Percentiles rank a stretch among this genome's conserved stretches.
These are phyloP conservation scores for Alternaria gaisen DNA, from an alignment of 2,329 filamentous ascomycete genomes.

Conservation along the genomic window DNA sequence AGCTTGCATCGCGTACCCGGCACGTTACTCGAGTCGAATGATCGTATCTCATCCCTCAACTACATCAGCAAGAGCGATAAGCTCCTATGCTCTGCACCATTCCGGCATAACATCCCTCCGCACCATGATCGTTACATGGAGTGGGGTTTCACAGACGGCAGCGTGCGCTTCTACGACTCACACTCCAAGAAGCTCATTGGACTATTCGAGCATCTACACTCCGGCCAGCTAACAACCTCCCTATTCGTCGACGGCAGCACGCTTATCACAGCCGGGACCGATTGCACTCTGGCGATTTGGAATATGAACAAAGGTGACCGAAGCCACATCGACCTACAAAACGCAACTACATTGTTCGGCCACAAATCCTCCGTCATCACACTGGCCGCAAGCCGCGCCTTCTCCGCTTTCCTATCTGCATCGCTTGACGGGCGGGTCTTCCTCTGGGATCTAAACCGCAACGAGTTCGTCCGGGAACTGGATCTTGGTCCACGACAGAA, in stretches of 20 bases:
- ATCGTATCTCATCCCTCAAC: conserved; percentile 80
- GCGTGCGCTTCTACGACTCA: conserved; percentile 86
- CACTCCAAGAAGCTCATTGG: conserved; percentile 85
- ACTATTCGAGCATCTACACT: conserved; percentile 91
- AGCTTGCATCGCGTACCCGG: conserved; percentile 80
- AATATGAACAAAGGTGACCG: conserved; percentile 71
- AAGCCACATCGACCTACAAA: conserved; percentile 75
- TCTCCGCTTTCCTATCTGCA: conserved; percentile 86
- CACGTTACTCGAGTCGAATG: conserved; percentile 77
- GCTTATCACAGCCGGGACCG: conserved; percentile 88
- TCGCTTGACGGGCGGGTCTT: conserved; percentile 83
- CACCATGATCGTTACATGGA: conserved; percentile 89
- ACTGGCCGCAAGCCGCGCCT: conserved; percentile 85
- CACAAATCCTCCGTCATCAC: conserved; percentile 84
- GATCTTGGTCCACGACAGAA: conserved; percentile 52
- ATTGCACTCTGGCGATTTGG: conserved; percentile 90
- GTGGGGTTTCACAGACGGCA: conserved; percentile 95
- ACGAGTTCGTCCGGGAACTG: conserved; percentile 83
- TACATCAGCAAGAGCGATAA: conserved; percentile 83
- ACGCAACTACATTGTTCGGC: conserved; percentile 84
- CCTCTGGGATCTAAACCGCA: conserved; percentile 92
- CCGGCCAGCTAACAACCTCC: conserved; percentile 84
- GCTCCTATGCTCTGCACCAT: conserved; percentile 82
- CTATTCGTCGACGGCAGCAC: conserved; percentile 90
- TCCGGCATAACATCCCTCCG: conserved; percentile 86